Base-by-base conservation (phyloP, 345 rosid species). In the Anastatica hierochuntica region DNA sequence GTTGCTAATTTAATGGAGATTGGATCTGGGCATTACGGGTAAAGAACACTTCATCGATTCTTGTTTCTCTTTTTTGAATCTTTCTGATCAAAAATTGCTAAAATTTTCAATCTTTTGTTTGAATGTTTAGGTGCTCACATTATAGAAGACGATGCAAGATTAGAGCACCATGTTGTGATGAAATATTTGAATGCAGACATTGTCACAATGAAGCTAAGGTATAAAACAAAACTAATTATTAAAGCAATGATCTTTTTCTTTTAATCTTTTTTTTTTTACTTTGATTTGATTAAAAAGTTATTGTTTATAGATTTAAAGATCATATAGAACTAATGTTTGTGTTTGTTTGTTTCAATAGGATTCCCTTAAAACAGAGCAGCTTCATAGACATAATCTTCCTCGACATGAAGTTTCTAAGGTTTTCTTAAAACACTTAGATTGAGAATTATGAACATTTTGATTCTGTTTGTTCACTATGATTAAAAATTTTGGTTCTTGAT, bases 151-250 rank as follows among this genome's bases (percentile, higher is more conserved):
- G 75, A 51, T 90, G 98, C 53, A 87, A 79, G 76, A 82, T 87
- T 29, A 69, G 77, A 70, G 84, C 96, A 31, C 95, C 96, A 7
- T 87, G 96, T 43, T 90, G 98, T 37, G 66, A 81, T 65, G 88
- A 87, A 60, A 55, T 87, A 10, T 87, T 80, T 67, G 63, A 79
- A 70, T 90, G 98, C 69, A 80, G 98, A 60, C 90, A 87, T 75
- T 90, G 98, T 62, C 96, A 90, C 53, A 90, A 84, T 23, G 95
- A 87, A 71, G 72, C 76, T 34, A 90, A 79, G 89, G 98, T 87
- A 62, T 3, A 6, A n/a, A n/a, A n/a, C n/a, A n/a, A n/a, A 50
- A 45, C 36, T 11, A 12, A 24, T 7, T 14, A 27, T 17, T 43
- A 23, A 50, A 62, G 21, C 31, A 62, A 35, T 34, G 1, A 18